These are phyloP conservation scores for Cyclanthera cordifolia DNA, from an alignment of 306 rosid species.

Conservation along the genomic window DNA sequence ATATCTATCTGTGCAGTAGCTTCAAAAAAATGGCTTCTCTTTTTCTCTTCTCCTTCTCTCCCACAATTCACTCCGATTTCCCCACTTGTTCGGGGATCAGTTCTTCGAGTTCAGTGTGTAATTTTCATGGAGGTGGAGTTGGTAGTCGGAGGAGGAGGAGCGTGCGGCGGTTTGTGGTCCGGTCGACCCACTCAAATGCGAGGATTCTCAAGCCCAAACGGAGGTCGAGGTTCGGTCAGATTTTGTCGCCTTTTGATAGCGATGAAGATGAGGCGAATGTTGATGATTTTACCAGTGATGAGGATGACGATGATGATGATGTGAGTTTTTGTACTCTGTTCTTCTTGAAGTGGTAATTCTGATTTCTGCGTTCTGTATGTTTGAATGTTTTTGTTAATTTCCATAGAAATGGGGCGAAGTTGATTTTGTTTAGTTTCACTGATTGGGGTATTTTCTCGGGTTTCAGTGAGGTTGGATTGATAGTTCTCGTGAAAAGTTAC, in stretches of 20 bases:
- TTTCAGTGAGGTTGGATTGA: neutral
- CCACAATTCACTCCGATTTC: slow-evolving; percentile 12
- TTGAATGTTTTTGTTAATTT: neutral
- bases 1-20: neutral
- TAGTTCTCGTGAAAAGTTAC: neutral
- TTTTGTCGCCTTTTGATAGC: slow-evolving; percentile 36
- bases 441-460: neutral
- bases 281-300: slow-evolving; percentile 14
- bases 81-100: slow-evolving; percentile 15
- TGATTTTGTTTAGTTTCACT: neutral
- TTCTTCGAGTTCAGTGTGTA: slow-evolving; percentile 1
- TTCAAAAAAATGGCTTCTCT: slow-evolving; percentile 32
- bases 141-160: slow-evolving; percentile 10
- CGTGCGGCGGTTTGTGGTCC: slow-evolving; percentile 26
- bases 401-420: neutral
- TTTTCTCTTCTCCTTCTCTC: slow-evolving; percentile 29
- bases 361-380: neutral
- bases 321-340: slow-evolving; percentile 29
- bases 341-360: neutral
- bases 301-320: neutral
- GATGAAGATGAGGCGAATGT: slow-evolving; percentile 30
- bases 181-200: slow-evolving; percentile 69
- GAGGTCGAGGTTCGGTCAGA: slow-evolving; percentile 41
- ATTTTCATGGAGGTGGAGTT: neutral
- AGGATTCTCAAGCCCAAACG: slow-evolving; percentile 59